phyloP scores from a whole-genome alignment of 2,329 filamentous ascomycete species.

The Calonectria pseudoturangicola region DNA sequence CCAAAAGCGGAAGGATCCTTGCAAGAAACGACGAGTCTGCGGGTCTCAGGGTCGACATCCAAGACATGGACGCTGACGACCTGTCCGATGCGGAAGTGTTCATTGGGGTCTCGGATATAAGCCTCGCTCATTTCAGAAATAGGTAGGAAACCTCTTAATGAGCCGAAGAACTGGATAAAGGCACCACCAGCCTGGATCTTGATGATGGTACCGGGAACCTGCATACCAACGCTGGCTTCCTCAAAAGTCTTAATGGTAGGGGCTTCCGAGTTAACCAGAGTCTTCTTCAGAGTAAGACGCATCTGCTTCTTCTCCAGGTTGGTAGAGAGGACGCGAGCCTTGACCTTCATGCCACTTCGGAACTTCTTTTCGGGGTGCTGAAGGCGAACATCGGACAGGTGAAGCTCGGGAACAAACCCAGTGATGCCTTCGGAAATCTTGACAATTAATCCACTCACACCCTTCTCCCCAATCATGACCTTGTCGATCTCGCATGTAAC shows the following conservation, averaged over 20 bases:
- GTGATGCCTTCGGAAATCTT: conserved; percentile 90
- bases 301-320: conserved; percentile 85
- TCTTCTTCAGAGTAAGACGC: conserved; percentile 94
- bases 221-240: conserved; percentile 83
- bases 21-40: conserved; percentile 90
- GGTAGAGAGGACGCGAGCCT: conserved; percentile 88
- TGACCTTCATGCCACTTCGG: conserved; percentile 88
- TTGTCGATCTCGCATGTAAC: conserved; percentile 91
- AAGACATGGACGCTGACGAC: conserved; percentile 94
- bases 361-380: conserved; percentile 98
- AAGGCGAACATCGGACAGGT: conserved; percentile 90
- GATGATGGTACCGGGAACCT: conserved; percentile 90
- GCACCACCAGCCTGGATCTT: conserved; percentile 87
- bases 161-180: conserved; percentile 93
- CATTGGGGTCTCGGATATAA: conserved; percentile 89
- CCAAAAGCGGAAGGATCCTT: conserved; percentile 90
- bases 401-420: conserved; percentile 91
- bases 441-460: conserved; percentile 87
- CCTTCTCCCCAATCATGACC: conserved; percentile 85
- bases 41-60: conserved; percentile 82
- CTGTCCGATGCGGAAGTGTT: conserved; percentile 93
- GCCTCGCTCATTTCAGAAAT: conserved; percentile 99
- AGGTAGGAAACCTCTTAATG: conserved; percentile 89
- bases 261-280: conserved; percentile 90
- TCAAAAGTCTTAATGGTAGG: conserved; percentile 86